phyloP scores from a whole-genome alignment of 495 filamentous ascomycete genomes.

The Penicillium cosmopolitanum region DNA sequence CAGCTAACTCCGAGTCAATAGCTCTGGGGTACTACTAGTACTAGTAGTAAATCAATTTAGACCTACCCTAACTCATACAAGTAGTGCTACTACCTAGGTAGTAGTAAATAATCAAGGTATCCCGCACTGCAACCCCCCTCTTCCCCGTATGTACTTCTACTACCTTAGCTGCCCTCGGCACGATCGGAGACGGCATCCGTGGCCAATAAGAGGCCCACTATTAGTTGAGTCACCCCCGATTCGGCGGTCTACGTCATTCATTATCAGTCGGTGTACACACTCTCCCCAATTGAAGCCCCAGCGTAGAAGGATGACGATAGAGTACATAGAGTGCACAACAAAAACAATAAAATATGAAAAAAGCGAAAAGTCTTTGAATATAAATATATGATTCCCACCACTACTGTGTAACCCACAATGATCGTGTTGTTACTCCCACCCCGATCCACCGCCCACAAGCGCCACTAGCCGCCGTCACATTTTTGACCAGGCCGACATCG shows the following conservation, averaged over 20 bases:
- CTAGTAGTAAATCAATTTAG: too few relatives aligned
- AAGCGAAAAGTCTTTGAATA: neutral
- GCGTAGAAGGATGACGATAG: neutral
- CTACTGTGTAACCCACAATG: neutral
- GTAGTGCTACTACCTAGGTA: too few relatives aligned
- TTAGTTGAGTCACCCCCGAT: conserved; percentile 18
- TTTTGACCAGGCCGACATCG: conserved; percentile 29
- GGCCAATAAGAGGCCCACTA: conserved; percentile 23
- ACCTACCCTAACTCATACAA: too few relatives aligned
- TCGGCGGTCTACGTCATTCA: conserved; percentile 26
- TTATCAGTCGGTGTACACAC: conserved; percentile 10
- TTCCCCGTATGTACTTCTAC: too few relatives aligned
- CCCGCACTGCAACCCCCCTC: too few relatives aligned
- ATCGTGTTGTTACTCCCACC: neutral
- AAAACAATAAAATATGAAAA: neutral
- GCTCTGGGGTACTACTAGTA: too few relatives aligned
- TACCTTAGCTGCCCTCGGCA: neutral
- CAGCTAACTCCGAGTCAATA: too few relatives aligned
- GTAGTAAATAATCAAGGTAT: too few relatives aligned
- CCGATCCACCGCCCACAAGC: conserved; percentile 25
- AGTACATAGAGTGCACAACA: neutral
- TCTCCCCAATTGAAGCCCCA: neutral
- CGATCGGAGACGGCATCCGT: conserved; percentile 12
- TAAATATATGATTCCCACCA: neutral
- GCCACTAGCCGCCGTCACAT: conserved; percentile 25